Evolutionary conservation across 768 basidiomycete species (phyloP).

Genomic region (Termitomyces sp.): DNA sequence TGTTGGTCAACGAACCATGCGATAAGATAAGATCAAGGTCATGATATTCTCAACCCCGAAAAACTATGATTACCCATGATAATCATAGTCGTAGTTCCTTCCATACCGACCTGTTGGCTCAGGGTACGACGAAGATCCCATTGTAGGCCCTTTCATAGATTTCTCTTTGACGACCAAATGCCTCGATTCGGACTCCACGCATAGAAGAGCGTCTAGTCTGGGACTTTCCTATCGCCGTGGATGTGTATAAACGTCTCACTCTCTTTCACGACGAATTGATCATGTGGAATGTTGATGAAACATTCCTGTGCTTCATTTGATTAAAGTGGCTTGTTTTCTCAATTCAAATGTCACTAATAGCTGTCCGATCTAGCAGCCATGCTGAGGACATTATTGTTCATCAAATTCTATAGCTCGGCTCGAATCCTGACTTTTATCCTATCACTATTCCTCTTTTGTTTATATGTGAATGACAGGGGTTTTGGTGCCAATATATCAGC

Average conservation of each 20-base stretch:
- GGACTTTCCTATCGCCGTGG: no score
- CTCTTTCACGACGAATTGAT: background rate
- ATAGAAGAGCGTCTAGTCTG: background rate
- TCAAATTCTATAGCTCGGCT: background rate
- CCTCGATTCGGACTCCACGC: background rate
- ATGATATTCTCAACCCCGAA: no score
- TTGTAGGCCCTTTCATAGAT: no score
- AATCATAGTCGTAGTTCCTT: no score
- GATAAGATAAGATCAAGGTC: slow-evolving; percentile 2
- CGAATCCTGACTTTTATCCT: background rate
- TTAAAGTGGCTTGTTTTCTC: background rate
- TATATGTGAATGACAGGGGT: background rate
- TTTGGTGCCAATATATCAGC: background rate
- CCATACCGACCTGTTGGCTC: no score
- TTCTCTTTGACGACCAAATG: no score
- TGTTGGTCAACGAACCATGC: no score
- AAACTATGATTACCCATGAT: no score
- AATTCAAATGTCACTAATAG: background rate
- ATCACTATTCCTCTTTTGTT: background rate
- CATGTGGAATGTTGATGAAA: background rate
- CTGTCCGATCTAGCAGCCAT: background rate
- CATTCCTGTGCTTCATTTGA: background rate
- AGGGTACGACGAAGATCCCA: no score
- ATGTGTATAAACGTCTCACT: background rate
- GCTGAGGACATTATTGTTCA: background rate